Conservation (phyloP, 2,329 filamentous ascomycete genomes). For the Ophiostoma sp. region DNA sequence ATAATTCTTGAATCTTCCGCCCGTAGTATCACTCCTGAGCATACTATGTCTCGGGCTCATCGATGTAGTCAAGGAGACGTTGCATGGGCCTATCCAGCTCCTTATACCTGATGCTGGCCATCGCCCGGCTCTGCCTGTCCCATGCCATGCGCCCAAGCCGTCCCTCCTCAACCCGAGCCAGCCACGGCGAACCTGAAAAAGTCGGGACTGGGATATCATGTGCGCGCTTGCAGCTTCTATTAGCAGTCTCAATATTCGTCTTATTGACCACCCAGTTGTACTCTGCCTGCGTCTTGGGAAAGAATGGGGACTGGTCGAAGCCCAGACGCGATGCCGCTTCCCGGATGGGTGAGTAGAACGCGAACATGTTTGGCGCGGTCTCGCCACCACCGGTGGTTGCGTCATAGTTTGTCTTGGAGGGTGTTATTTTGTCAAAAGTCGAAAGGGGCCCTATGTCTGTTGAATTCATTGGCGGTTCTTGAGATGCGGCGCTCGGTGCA, state of each 20-base stretch:
- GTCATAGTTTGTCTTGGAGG: background rate
- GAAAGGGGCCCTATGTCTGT: background rate
- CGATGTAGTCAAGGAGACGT: constrained; percentile 10
- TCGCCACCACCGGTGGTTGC: background rate
- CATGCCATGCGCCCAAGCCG: no score
- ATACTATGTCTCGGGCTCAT: constrained; percentile 7
- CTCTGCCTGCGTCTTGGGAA: constrained; percentile 16
- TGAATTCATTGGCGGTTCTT: background rate
- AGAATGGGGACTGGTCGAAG: constrained; percentile 11
- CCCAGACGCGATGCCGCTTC: background rate
- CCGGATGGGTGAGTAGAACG: background rate
- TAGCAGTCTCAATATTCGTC: background rate
- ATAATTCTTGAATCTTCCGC: background rate
- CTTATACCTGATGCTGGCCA: background rate
- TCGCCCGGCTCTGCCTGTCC: background rate
- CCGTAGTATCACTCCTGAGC: background rate
- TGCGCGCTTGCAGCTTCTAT: background rate
- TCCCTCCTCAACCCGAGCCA: no score
- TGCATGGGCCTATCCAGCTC: constrained; percentile 11
- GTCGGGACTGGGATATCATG: background rate
- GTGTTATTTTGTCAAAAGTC: background rate
- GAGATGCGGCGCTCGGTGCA: background rate
- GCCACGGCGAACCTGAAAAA: background rate
- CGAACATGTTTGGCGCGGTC: background rate
- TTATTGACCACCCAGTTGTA: background rate